phyloP scores from a whole-genome alignment of 495 filamentous ascomycete genomes.

The Neurospora tetraspora region DNA sequence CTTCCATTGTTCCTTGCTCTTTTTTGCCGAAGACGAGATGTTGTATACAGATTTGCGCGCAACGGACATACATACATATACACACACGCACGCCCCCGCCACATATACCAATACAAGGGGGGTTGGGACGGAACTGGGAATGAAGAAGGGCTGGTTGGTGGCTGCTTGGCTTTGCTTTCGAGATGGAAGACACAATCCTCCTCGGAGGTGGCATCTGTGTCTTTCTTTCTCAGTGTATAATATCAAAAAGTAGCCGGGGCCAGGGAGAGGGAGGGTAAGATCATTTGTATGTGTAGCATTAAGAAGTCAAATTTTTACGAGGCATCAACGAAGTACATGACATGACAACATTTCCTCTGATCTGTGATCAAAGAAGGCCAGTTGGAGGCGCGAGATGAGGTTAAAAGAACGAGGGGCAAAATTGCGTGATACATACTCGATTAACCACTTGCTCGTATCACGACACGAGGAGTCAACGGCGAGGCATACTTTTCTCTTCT shows the following conservation, averaged over 20 bases:
- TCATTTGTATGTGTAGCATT: background rate
- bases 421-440: no score
- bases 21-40: background rate
- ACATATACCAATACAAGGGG: background rate
- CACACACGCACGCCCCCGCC: background rate
- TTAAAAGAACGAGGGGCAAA: no score
- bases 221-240: slow-evolving; percentile 7
- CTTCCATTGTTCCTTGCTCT: background rate
- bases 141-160: background rate
- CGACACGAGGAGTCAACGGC: no score
- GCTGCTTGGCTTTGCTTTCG: background rate
- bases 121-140: background rate
- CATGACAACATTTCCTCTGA: background rate
- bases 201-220: background rate
- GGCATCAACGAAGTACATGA: background rate
- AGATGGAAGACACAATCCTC: background rate
- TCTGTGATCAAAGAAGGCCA: no score
- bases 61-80: background rate
- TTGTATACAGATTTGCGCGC: background rate
- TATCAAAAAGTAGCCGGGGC: slow-evolving; percentile 2
- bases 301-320: background rate
- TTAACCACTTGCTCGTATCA: no score
- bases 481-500: no score
- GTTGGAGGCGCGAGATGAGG: no score
- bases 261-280: background rate